Conservation (phyloP, 495 filamentous ascomycete genomes). For the Penicillium cinerascens region DNA sequence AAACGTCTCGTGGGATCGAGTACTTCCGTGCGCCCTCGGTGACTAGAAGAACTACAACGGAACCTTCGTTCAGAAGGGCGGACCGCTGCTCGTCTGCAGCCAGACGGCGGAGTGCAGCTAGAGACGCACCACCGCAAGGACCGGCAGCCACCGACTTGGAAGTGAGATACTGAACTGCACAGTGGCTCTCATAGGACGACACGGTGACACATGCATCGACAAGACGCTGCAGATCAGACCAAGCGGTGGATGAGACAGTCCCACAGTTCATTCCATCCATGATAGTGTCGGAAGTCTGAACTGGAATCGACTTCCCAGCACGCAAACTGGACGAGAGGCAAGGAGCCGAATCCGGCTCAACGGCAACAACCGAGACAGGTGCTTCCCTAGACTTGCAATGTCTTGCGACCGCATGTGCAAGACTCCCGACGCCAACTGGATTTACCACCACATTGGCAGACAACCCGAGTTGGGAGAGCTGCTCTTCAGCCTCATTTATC, state of each 20-base stretch:
- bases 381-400: conserved; percentile 50
- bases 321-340: conserved; percentile 53
- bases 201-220: conserved; percentile 58
- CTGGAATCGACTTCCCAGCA: conserved; percentile 36
- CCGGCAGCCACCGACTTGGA: conserved; percentile 47
- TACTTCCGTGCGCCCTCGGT: conserved; percentile 49
- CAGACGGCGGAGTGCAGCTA: conserved; percentile 54
- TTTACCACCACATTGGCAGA: conserved; percentile 44
- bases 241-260: conserved; percentile 59
- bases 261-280: conserved; percentile 70
- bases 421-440: conserved; percentile 63
- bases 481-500: conserved; percentile 58
- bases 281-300: conserved; percentile 53
- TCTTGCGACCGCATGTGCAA: conserved; percentile 56
- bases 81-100: conserved; percentile 20
- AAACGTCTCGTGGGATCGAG: conserved; percentile 26
- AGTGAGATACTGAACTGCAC: conserved; percentile 48
- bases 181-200: conserved; percentile 53
- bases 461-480: conserved; percentile 36
- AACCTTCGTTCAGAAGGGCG: conserved; percentile 36
- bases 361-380: conserved; percentile 46
- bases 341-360: conserved; percentile 63
- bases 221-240: conserved; percentile 52
- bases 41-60: conserved; percentile 53
- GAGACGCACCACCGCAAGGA: conserved; percentile 60